phyloP scores from a whole-genome alignment of 495 filamentous ascomycete species.

The Neurospora sp. region DNA sequence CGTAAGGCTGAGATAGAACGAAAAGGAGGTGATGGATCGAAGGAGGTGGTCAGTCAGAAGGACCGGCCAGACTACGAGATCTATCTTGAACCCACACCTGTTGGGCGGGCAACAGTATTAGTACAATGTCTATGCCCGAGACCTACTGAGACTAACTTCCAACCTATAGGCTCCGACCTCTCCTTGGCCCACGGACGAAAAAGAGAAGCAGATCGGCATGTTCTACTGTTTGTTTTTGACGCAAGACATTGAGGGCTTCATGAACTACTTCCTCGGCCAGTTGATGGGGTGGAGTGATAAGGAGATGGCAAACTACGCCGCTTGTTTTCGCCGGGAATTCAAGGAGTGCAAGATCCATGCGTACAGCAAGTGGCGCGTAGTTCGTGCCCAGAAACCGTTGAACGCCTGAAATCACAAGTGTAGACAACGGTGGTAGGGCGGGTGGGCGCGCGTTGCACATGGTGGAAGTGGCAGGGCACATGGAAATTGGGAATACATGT shows the following conservation, averaged over 20 bases:
- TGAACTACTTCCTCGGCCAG: slow-evolving; percentile 21
- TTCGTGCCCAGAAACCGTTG: background rate
- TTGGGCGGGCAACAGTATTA: background rate
- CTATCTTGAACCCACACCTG: background rate
- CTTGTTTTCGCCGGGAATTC: slow-evolving; percentile 24
- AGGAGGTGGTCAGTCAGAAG: background rate
- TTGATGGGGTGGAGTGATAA: slow-evolving; percentile 23
- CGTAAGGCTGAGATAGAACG: background rate
- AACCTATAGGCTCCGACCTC: slow-evolving; percentile 30
- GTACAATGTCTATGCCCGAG: background rate
- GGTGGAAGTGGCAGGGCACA: background rate
- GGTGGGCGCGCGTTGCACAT: background rate
- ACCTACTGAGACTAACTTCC: background rate
- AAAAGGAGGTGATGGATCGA: background rate
- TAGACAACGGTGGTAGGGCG: background rate
- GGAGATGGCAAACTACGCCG: slow-evolving; percentile 25
- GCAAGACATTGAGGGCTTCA: slow-evolving; percentile 24
- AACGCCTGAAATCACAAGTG: background rate
- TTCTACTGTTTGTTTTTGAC: slow-evolving; percentile 16
- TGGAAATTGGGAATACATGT: background rate
- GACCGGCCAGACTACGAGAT: background rate
- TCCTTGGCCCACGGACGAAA: slow-evolving; percentile 15
- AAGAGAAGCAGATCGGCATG: background rate
- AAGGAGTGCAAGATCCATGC: slow-evolving; percentile 16
- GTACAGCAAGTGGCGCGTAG: background rate